phyloP scores from a whole-genome alignment of 192 early-diverging fungal genomes.

The Backusella tarrabulga region DNA sequence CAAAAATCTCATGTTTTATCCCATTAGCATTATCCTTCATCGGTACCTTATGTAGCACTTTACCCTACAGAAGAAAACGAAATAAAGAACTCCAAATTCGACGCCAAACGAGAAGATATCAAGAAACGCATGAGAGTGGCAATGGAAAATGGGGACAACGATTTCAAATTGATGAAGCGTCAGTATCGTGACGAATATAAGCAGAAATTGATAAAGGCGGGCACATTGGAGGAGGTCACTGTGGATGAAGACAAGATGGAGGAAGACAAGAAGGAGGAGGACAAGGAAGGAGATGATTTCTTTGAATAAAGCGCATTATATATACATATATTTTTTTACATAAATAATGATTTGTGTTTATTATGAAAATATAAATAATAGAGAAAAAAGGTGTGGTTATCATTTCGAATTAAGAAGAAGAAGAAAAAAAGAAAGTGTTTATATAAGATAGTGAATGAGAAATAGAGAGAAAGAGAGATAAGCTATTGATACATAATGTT shows the following conservation, averaged over 20 bases:
- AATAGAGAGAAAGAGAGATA: background rate
- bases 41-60: constrained; percentile 6
- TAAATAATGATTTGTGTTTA: background rate
- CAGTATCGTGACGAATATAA: constrained; percentile 13
- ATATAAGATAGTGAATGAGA: background rate
- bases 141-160: background rate
- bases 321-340: background rate
- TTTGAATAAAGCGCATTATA: constrained; percentile 1
- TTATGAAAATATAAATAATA: background rate
- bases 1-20: background rate
- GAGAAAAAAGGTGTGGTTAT: background rate
- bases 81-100: background rate
- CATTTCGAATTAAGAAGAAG: background rate
- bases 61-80: background rate
- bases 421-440: background rate
- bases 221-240: background rate
- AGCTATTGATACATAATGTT: background rate
- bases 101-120: background rate
- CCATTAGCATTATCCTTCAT: constrained; percentile 5
- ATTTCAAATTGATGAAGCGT: constrained; percentile 6
- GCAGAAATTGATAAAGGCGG: background rate
- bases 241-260: background rate
- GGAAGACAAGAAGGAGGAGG: background rate
- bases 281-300: constrained; percentile 13
- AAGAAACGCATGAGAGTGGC: background rate